Evolutionary conservation across 352 stramenopile genomes (phyloP).

Genomic region (Elongisporangium prolatum): DNA sequence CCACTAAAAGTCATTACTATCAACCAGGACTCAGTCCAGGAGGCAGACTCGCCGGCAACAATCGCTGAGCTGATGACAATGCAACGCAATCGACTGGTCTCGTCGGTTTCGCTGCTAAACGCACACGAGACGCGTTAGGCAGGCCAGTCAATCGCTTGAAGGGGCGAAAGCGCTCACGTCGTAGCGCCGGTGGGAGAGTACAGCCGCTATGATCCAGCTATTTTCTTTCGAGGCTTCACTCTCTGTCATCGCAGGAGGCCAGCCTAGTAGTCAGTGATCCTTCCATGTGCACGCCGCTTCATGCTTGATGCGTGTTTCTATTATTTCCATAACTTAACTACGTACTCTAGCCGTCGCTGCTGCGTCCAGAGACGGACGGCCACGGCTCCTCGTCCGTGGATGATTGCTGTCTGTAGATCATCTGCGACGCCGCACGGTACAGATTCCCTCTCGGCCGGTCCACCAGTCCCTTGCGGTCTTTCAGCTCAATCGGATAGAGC

Average conservation of each 20-base stretch:
- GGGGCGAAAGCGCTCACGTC: neutral
- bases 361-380: neutral
- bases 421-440: neutral
- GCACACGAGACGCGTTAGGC: neutral
- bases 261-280: neutral
- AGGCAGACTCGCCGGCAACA: no score
- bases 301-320: neutral
- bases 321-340: neutral
- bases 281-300: neutral
- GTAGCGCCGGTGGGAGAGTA: neutral
- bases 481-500: neutral
- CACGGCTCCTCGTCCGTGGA: neutral
- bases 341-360: neutral
- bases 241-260: neutral
- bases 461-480: neutral
- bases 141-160: neutral
- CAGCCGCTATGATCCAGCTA: no score
- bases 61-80: neutral
- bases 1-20: neutral
- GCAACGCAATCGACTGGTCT: neutral
- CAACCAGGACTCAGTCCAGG: neutral
- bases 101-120: neutral
- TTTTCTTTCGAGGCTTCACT: neutral
- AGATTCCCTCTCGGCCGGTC: neutral
- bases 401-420: neutral